phyloP scores from a whole-genome alignment of 352 stramenopile genomes.

The Phytophthora rubi region DNA sequence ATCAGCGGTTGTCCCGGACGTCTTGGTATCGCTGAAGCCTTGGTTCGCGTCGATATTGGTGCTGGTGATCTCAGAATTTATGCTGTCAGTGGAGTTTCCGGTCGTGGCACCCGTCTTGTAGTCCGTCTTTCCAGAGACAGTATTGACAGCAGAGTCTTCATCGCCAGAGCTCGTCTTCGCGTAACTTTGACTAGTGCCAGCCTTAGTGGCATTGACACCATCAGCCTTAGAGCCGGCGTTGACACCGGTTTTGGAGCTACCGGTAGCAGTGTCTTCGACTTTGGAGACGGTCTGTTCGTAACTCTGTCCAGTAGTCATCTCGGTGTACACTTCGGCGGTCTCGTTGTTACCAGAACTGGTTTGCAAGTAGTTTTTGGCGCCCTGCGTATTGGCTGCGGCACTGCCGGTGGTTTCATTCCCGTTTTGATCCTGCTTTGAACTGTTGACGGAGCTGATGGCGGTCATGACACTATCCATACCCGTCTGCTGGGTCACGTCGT shows the following conservation, averaged over 20 bases:
- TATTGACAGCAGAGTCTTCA: no score
- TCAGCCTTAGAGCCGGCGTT: background rate
- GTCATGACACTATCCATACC: background rate
- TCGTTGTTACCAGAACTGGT: background rate
- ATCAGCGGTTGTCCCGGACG: background rate
- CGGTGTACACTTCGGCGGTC: background rate
- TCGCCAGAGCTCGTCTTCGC: background rate
- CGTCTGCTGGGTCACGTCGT: background rate
- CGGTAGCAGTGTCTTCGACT: background rate
- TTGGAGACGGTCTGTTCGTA: background rate
- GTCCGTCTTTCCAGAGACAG: no score
- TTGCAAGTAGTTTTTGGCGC: background rate
- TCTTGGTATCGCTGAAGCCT: background rate
- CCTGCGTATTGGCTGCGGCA: background rate
- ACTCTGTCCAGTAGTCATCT: background rate
- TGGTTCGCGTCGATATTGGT: background rate
- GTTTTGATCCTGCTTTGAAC: background rate
- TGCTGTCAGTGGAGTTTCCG: no score
- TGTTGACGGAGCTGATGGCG: conserved; percentile 6
- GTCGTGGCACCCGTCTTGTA: no score
- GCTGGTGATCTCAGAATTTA: background rate
- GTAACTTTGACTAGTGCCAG: background rate
- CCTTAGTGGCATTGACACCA: background rate
- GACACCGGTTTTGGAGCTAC: no score
- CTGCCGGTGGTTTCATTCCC: background rate